phyloP scores from a whole-genome alignment of 495 filamentous ascomycete species.

The Entonaema liquescens region DNA sequence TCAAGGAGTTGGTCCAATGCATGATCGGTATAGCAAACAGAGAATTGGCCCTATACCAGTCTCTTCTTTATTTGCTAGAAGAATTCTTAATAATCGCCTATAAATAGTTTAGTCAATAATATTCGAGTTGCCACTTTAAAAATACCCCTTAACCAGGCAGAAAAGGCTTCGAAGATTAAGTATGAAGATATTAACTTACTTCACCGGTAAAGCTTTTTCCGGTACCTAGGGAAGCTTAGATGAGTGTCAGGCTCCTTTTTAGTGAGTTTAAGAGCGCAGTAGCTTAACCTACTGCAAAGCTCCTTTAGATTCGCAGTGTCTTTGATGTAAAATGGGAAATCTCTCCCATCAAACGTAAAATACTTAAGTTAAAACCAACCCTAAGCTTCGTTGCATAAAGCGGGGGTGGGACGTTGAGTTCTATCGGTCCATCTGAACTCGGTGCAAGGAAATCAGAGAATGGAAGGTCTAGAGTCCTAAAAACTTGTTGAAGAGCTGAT shows the following conservation, averaged over 20 bases:
- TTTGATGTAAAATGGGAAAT: conserved; percentile 45
- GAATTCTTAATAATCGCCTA: conserved; percentile 64
- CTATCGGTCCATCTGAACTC: not conserved
- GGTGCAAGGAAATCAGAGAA: not conserved
- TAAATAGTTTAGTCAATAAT: not conserved
- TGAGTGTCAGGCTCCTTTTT: conserved; percentile 64
- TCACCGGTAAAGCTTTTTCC: conserved; percentile 73
- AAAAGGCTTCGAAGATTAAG: too few relatives aligned
- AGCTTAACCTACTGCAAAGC: conserved; percentile 54
- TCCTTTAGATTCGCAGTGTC: conserved; percentile 48
- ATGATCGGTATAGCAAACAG: conserved; percentile 74
- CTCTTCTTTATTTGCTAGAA: conserved; percentile 63
- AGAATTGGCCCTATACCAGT: conserved; percentile 70
- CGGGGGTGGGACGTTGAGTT: conserved; percentile 51
- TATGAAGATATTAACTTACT: conserved; percentile 2
- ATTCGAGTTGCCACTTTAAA: not conserved
- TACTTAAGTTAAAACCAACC: conserved; percentile 64
- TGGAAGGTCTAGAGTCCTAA: not conserved
- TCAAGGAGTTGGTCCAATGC: conserved; percentile 78
- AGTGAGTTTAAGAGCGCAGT: conserved; percentile 64
- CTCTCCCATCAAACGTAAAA: conserved; percentile 50
- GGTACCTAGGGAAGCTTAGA: conserved; percentile 85
- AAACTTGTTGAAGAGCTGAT: not conserved
- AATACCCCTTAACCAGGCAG: not conserved
- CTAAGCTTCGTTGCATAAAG: conserved; percentile 58